phyloP scores from a whole-genome alignment of 169 alveolate genomes.

The Plasmodium gonderi region DNA sequence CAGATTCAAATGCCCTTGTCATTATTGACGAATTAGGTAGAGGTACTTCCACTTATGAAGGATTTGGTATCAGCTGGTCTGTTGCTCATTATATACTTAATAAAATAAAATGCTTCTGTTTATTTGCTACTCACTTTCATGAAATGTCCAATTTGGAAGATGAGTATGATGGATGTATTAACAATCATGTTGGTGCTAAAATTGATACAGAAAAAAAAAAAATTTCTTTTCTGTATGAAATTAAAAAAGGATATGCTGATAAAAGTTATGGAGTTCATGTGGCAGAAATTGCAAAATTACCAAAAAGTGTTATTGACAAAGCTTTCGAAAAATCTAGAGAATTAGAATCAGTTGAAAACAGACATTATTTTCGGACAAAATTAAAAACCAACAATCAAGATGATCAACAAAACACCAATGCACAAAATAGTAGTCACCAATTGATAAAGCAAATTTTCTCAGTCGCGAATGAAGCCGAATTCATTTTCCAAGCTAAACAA shows the following conservation, averaged over 20 bases:
- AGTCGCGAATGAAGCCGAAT: slow-evolving; percentile 3
- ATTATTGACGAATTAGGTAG: slow-evolving; percentile 98
- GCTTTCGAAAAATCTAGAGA: slow-evolving; percentile 75
- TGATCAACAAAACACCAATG: not conserved
- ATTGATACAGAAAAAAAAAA: slow-evolving; percentile 75
- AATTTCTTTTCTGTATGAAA: slow-evolving; percentile 89
- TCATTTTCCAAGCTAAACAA: not conserved
- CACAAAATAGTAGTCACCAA: not conserved
- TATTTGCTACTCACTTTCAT: slow-evolving; percentile 99
- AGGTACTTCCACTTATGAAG: slow-evolving; percentile 97
- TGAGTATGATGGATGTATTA: slow-evolving; percentile 89
- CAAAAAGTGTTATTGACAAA: slow-evolving; percentile 81
- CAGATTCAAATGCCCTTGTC: slow-evolving; percentile 92
- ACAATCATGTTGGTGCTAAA: slow-evolving; percentile 87
- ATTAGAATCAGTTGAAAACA: slow-evolving; percentile 66
- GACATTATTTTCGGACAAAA: slow-evolving; percentile 59
- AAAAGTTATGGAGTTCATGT: slow-evolving; percentile 95
- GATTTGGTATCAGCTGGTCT: slow-evolving; percentile 98
- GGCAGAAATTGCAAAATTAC: slow-evolving; percentile 94
- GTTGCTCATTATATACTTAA: slow-evolving; percentile 93
- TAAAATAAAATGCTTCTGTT: slow-evolving; percentile 92
- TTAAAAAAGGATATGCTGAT: slow-evolving; percentile 92
- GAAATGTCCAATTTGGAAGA: slow-evolving; percentile 93
- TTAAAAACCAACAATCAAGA: slow-evolving; percentile 1
- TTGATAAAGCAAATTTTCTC: not conserved